phyloP scores from a whole-genome alignment of 495 filamentous ascomycete species.

The Amphirosellinia nigrospora region DNA sequence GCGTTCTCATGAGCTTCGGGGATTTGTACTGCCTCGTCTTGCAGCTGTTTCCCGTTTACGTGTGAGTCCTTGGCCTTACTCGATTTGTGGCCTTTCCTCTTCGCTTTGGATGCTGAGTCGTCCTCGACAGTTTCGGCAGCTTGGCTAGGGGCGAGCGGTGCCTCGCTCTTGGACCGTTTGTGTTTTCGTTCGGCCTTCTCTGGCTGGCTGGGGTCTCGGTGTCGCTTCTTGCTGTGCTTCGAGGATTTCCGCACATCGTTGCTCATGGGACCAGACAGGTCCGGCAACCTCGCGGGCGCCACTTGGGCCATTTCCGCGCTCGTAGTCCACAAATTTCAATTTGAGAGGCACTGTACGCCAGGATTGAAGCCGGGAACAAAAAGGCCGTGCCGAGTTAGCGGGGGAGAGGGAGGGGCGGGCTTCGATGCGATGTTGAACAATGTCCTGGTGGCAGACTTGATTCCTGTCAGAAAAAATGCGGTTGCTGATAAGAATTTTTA shows the following conservation, averaged over 20 bases:
- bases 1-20: conserved; percentile 15
- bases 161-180: conserved; percentile 49
- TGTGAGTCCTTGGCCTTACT: conserved; percentile 16
- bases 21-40: background rate
- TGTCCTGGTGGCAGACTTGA: background rate
- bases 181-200: conserved; percentile 46
- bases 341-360: no score
- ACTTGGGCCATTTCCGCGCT: conserved; percentile 1
- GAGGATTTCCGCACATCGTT: conserved; percentile 39
- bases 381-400: background rate
- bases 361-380: background rate
- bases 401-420: no score
- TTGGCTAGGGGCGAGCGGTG: background rate
- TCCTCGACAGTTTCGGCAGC: conserved; percentile 1
- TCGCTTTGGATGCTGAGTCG: conserved; percentile 19
- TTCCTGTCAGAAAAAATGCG: conserved; percentile 8
- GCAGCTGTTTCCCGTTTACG: background rate
- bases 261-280: background rate
- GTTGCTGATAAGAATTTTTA: conserved; percentile 22
- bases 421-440: conserved; percentile 3
- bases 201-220: conserved; percentile 42
- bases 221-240: conserved; percentile 47
- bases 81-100: conserved; percentile 24
- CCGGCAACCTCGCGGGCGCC: background rate
- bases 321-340: no score